A percentile compares a stretch with the other conserved stretches of the same genome.
phyloP scores from a whole-genome alignment of 208 protist genomes.

The Crithidia expoeki region DNA sequence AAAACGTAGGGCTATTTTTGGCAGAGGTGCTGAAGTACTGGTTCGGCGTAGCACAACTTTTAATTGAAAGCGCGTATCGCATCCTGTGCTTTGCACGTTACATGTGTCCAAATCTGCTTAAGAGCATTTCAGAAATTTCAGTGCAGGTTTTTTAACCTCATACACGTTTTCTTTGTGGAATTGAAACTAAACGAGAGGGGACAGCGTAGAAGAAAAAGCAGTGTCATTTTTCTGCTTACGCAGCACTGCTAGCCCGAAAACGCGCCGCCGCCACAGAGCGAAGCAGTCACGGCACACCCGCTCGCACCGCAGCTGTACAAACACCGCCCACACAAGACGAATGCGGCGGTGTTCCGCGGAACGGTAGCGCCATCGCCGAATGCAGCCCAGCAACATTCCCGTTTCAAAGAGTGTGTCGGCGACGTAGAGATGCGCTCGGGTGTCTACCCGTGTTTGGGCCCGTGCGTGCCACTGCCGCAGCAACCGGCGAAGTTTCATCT shows the following conservation, averaged over 20 bases:
- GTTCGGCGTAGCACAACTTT: no score
- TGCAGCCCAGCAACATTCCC: conserved; percentile 56
- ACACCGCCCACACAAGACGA: conserved; percentile 43
- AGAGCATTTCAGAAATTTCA: no score
- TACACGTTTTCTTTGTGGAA: no score
- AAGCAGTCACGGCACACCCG: conserved; percentile 42
- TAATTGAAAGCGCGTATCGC: no score
- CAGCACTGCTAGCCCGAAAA: conserved; percentile 30
- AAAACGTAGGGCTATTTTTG: no score
- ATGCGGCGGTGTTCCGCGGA: conserved; percentile 32
- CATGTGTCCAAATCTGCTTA: no score
- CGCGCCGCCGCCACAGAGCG: conserved; percentile 38
- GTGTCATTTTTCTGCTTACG: not conserved
- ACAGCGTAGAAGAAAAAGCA: conserved; percentile 3
- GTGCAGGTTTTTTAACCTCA: no score
- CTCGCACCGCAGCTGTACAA: conserved; percentile 62
- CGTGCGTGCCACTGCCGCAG: conserved; percentile 27
- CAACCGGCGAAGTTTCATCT: conserved; percentile 6
- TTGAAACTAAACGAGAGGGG: conserved; percentile 5
- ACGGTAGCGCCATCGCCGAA: conserved; percentile 65
- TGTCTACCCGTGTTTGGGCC: conserved; percentile 8
- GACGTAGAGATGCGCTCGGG: conserved; percentile 40
- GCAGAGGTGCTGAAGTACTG: no score
- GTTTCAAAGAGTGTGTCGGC: conserved; percentile 75
- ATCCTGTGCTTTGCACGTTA: no score